Evolutionary conservation across 1,284 basidiomycete genomes (phyloP), one percentile per base, ranked within the genome.

Genomic region (Somion occarium): DNA sequence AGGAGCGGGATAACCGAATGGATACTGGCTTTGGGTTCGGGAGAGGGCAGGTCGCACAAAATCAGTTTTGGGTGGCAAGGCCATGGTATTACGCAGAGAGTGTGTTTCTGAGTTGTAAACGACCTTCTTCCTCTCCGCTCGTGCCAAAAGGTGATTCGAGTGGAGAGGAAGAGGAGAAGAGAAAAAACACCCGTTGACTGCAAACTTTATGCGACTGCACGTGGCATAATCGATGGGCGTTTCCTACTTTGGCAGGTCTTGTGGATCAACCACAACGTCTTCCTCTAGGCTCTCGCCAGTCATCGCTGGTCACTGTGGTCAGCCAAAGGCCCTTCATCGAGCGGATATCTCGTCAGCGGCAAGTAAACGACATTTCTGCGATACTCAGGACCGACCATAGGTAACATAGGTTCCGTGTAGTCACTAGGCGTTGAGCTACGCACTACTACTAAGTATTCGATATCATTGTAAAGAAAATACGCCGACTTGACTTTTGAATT

Each of bases 71-170:
- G 62, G 53, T 2, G 64, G 60, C 43, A 68, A 57, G 34, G 67
- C 56, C 67, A 70, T 73, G 47, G 39, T 55, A 15, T 7, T 7
- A 34, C 30, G 30, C 7, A 34, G 30, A 34, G 30, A 34, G 30
- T 34, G 30, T 56, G 19, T 44, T 61, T 54, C 58, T 64, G 48
- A 60, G 57, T 60, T 57, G 57, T 48, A 50, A 53, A 24, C 46
- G 44, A 55, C 68, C 69, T 69, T 77, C 74, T 81, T 79, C 75
- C 80, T 77, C 79, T 73, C 72, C 82, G 80, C 82, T 64, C 71
- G 61, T 51, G 58, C 56, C 56, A 57, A 57, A 19, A 19, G 39
- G 44, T 45, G 27, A 34, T 57, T 64, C 69, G 64, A 66, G 71
- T 75, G 73, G 71, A 73, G 69, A 72, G 70, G 65, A 73, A 73